Percentiles rank a stretch among this genome's conserved stretches.
These are phyloP conservation scores for Furcasterigmium sp. DNA, from an alignment of 2,329 filamentous ascomycete species.

Conservation along the genomic window DNA sequence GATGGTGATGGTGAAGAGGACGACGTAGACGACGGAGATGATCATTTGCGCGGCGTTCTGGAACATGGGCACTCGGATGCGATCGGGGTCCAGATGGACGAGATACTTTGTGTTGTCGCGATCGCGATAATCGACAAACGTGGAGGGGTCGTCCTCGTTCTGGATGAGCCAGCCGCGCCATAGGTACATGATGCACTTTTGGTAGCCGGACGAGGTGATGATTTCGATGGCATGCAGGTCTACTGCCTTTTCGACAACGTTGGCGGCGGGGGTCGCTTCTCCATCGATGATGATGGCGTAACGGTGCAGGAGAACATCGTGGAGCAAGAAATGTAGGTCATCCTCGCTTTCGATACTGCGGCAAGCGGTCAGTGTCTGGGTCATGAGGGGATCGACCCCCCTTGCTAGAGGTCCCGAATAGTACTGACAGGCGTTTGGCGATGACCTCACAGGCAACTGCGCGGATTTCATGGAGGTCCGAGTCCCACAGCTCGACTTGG, in stretches of 20 bases:
- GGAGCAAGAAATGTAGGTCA: conserved; percentile 71
- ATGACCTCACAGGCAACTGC: conserved; percentile 85
- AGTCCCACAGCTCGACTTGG: conserved; percentile 81
- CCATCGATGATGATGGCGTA: conserved; percentile 77
- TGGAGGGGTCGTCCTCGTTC: conserved; percentile 83
- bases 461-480: conserved; percentile 73
- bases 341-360: conserved; percentile 78
- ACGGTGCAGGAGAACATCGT: conserved; percentile 77
- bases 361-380: not conserved
- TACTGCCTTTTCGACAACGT: conserved; percentile 89
- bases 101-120: conserved; percentile 75
- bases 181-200: conserved; percentile 88
- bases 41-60: conserved; percentile 87
- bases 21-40: conserved; percentile 78
- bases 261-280: conserved; percentile 67
- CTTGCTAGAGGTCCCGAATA: too few species aligned
- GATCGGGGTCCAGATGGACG: conserved; percentile 84
- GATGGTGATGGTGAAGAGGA: conserved; percentile 82
- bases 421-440: conserved; percentile 62
- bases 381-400: not conserved
- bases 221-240: conserved; percentile 85
- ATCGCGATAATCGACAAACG: conserved; percentile 81
- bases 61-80: conserved; percentile 87
- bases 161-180: conserved; percentile 98
- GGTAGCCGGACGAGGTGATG: conserved; percentile 90